A percentile compares a stretch with the other conserved stretches of the same genome.
phyloP scores from a whole-genome alignment of 2,329 filamentous ascomycete species.

The Fusarium sp. region DNA sequence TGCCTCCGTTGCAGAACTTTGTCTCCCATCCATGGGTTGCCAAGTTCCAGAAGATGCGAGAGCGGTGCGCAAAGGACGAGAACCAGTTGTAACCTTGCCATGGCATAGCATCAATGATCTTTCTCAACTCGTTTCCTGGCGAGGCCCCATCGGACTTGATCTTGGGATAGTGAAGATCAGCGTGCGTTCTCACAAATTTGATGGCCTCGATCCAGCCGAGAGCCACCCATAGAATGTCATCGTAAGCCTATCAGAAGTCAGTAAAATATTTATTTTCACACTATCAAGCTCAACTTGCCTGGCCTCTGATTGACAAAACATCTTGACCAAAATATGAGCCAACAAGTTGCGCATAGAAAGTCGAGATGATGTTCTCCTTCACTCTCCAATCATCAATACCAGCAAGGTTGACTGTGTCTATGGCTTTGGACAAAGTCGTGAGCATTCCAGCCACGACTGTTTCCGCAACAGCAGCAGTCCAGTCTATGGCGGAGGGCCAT shows the following conservation, averaged over 20 bases:
- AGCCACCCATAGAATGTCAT: conserved; percentile 96
- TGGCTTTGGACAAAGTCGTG: conserved; percentile 73
- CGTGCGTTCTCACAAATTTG: conserved; percentile 80
- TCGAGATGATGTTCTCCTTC: conserved; percentile 83
- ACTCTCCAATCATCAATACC: conserved; percentile 57
- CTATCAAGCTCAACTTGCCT: conserved; percentile 47
- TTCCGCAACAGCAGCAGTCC: conserved; percentile 87
- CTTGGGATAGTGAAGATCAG: conserved; percentile 66
- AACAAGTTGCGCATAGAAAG: conserved; percentile 80
- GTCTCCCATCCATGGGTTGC: conserved; percentile 85
- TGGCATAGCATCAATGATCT: conserved; percentile 54
- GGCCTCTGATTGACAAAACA: conserved; percentile 74
- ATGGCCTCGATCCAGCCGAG: conserved; percentile 88
- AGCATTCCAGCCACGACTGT: conserved; percentile 82
- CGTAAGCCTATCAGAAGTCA: conserved; percentile 72
- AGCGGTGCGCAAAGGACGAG: conserved; percentile 82
- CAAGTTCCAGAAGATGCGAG: conserved; percentile 86
- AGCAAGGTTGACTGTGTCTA: conserved; percentile 52
- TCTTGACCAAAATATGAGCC: conserved; percentile 91
- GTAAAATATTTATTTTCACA: neutral
- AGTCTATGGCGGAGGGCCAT: conserved; percentile 90
- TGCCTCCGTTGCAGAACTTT: conserved; percentile 83
- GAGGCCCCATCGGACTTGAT: conserved; percentile 7
- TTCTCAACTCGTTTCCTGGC: conserved; percentile 38
- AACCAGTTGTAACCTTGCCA: conserved; percentile 86